Conservation (phyloP, 768 basidiomycete genomes). For the Tephrocybe sp. region DNA sequence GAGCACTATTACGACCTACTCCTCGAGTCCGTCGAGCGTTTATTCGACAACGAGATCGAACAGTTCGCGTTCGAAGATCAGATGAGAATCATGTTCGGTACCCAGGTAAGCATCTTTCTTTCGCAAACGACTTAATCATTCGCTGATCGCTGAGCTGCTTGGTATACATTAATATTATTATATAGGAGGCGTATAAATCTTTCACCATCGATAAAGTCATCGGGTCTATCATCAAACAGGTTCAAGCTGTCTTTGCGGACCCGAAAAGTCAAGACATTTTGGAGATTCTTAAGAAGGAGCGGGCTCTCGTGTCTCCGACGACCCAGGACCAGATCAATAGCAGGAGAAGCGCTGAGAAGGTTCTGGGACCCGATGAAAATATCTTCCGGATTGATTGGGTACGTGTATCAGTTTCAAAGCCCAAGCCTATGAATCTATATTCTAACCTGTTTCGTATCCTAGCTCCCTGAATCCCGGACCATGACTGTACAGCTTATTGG, state of each 20-base stretch:
- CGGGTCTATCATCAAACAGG: conserved; percentile 87
- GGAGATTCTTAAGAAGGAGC: conserved; percentile 67
- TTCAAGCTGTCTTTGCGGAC: conserved; percentile 69
- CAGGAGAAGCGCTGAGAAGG: conserved; percentile 64
- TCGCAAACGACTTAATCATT: no score
- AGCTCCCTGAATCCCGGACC: conserved; percentile 65
- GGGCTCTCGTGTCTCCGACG: conserved; percentile 54
- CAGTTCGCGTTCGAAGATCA: conserved; percentile 87
- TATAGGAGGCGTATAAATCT: conserved; percentile 75
- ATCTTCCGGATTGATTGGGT: conserved; percentile 84
- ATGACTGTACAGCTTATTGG: conserved; percentile 76
- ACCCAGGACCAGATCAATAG: conserved; percentile 71
- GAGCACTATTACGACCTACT: conserved; percentile 79
- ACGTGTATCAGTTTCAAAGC: no score
- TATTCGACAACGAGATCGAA: conserved; percentile 94
- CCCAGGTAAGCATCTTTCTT: conserved; percentile 45
- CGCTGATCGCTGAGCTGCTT: not conserved
- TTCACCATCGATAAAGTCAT: conserved; percentile 95
- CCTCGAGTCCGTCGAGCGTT: conserved; percentile 81
- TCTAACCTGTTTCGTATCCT: not conserved
- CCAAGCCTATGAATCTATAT: no score
- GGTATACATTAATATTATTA: no score
- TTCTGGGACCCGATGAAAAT: conserved; percentile 74
- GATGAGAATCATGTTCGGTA: conserved; percentile 84
- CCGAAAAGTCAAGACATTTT: conserved; percentile 69